Evolutionary conservation across 352 stramenopile species (phyloP).

Genomic region (Salisapilia sapeloensis): DNA sequence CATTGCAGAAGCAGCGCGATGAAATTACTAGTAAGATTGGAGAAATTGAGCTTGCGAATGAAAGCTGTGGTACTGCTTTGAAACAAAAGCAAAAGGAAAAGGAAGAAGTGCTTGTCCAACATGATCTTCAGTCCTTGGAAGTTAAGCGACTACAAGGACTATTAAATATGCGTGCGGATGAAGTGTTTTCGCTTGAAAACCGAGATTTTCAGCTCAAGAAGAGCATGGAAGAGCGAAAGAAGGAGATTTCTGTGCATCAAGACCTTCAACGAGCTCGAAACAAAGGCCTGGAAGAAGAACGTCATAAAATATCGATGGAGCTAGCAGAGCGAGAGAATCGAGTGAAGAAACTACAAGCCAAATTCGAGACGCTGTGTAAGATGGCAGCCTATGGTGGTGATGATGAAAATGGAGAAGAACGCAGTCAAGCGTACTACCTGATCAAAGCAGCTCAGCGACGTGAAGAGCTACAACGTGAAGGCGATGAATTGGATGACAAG

Average conservation of each 20-base stretch:
- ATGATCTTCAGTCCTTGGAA: conserved; percentile 90
- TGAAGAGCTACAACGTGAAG: conserved; percentile 90
- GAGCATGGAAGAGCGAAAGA: conserved; percentile 89
- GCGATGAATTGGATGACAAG: conserved; percentile 90
- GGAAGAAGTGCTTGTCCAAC: conserved; percentile 86
- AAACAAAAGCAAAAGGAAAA: conserved; percentile 73
- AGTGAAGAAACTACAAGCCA: conserved; percentile 86
- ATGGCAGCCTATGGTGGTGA: conserved; percentile 46
- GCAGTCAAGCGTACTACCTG: conserved; percentile 90
- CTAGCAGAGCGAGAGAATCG: conserved; percentile 70
- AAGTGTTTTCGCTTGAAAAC: conserved; percentile 90
- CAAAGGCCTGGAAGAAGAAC: conserved; percentile 83
- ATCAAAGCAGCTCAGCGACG: conserved; percentile 90
- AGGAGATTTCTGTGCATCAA: conserved; percentile 74
- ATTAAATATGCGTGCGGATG: conserved; percentile 77
- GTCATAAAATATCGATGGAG: conserved; percentile 87
- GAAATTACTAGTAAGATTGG: conserved; percentile 69
- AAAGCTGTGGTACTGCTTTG: conserved; percentile 67
- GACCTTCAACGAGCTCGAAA: conserved; percentile 84
- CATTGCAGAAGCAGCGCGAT: conserved; percentile 53
- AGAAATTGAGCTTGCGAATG: conserved; percentile 85
- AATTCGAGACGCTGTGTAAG: conserved; percentile 86
- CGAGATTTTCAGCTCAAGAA: conserved; percentile 86
- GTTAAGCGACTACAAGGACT: conserved; percentile 82
- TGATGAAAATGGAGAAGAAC: conserved; percentile 54